Evolutionary conservation across 805 yeast genomes (phyloP).

Genomic region (Zygoascus biomembranicola): DNA sequence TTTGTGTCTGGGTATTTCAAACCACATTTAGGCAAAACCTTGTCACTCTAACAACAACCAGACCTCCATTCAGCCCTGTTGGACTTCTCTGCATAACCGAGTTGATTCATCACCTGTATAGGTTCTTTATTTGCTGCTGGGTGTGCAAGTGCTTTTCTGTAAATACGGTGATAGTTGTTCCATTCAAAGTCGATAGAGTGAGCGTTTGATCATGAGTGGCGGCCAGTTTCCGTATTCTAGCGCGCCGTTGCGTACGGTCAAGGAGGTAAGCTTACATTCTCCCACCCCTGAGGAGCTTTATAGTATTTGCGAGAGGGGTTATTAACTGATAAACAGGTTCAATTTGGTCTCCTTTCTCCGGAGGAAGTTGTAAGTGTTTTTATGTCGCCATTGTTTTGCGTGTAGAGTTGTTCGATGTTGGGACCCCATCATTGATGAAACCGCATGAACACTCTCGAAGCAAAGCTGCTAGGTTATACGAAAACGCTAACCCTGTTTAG

Average conservation of each 20-base stretch:
- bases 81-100: background rate
- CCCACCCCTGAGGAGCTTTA: background rate
- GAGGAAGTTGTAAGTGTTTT: constrained; percentile 61
- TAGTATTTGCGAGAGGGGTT: background rate
- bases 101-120: background rate
- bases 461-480: no score
- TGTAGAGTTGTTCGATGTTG: no score
- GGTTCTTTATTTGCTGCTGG: background rate
- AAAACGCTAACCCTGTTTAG: constrained; percentile 19
- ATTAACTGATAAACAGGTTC: constrained; percentile 46
- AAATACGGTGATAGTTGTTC: background rate
- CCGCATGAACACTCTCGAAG: no score
- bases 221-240: constrained; percentile 82
- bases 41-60: background rate
- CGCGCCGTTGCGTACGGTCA: constrained; percentile 95
- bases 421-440: no score
- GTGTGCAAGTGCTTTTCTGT: background rate
- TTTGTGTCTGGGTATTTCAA: background rate
- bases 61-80: background rate
- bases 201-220: constrained; percentile 28
- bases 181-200: background rate
- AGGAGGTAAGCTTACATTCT: constrained; percentile 56
- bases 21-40: background rate
- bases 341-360: constrained; percentile 95
- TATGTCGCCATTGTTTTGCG: background rate